phyloP scores from a whole-genome alignment of 352 stramenopile species.

The Aphanomyces astaci region DNA sequence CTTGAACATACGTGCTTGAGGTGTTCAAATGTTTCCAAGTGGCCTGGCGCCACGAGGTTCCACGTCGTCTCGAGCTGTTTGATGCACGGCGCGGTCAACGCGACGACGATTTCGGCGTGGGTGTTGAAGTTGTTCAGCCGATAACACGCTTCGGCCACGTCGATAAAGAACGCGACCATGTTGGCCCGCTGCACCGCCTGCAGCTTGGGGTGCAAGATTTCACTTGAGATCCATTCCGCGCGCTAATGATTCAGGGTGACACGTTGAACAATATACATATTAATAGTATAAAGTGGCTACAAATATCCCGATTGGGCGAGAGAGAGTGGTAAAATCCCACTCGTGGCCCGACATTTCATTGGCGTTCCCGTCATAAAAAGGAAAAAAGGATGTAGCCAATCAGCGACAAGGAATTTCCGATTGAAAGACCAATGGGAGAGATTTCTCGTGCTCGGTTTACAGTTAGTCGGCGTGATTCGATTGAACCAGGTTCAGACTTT shows the following conservation, averaged over 20 bases:
- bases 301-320: no score
- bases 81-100: conserved; percentile 70
- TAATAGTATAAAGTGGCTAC: no score
- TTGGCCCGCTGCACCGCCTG: conserved; percentile 72
- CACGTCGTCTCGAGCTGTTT: conserved; percentile 78
- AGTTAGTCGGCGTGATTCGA: no score
- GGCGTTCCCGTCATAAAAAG: no score
- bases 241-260: conserved; percentile 19
- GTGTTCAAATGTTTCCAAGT: conserved; percentile 73
- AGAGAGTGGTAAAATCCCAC: no score
- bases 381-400: no score
- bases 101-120: conserved; percentile 75
- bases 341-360: no score
- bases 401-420: background rate
- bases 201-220: conserved; percentile 78
- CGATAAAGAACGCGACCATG: conserved; percentile 78
- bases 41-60: conserved; percentile 51
- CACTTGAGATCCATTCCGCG: conserved; percentile 80
- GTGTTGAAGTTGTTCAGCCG: conserved; percentile 87
- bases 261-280: no score
- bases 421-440: no score
- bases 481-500: no score
- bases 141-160: conserved; percentile 70
- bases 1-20: conserved; percentile 72
- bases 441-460: no score